A percentile compares a stretch with the other conserved stretches of the same genome.
Conservation (phyloP, 257 asterid genomes). For the Scutellaria baicalensis region DNA sequence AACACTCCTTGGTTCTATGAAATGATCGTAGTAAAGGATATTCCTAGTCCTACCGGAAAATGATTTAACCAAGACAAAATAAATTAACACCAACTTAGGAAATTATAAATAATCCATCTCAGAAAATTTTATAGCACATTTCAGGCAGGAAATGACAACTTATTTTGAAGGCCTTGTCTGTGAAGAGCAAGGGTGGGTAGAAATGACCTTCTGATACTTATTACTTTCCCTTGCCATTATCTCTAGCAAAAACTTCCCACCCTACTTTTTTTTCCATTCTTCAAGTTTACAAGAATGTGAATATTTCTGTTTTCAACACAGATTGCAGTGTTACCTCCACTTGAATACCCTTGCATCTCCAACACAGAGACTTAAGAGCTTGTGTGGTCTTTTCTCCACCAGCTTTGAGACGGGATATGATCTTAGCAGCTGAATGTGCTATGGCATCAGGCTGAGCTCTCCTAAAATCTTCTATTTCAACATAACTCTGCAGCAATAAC, state of each 20-base stretch:
- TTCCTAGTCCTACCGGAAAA: not conserved
- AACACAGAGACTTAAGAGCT: conserved; percentile 88
- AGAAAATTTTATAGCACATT: not conserved
- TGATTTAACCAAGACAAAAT: not conserved
- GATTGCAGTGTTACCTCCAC: conserved; percentile 62
- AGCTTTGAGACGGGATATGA: conserved; percentile 78
- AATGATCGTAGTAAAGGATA: not conserved
- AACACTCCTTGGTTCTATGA: not conserved
- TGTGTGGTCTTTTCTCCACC: conserved; percentile 90
- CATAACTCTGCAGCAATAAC: conserved; percentile 49
- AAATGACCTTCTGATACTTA: not conserved
- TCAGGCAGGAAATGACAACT: not conserved
- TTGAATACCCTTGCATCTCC: conserved; percentile 95
- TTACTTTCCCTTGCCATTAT: not conserved
- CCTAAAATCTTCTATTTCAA: conserved; percentile 75
- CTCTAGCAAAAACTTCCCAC: not conserved
- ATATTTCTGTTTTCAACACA: not conserved
- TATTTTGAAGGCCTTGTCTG: not conserved
- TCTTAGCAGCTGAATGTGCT: conserved; percentile 89
- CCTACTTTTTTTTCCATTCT: not conserved
- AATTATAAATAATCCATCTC: not conserved
- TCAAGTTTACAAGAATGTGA: conserved; percentile 1
- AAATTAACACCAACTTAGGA: not conserved
- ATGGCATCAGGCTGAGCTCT: conserved; percentile 93
- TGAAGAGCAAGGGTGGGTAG: not conserved